Evolutionary conservation across 2,329 filamentous ascomycete genomes (phyloP).

Genomic region (Colletotrichum cordylinicola): DNA sequence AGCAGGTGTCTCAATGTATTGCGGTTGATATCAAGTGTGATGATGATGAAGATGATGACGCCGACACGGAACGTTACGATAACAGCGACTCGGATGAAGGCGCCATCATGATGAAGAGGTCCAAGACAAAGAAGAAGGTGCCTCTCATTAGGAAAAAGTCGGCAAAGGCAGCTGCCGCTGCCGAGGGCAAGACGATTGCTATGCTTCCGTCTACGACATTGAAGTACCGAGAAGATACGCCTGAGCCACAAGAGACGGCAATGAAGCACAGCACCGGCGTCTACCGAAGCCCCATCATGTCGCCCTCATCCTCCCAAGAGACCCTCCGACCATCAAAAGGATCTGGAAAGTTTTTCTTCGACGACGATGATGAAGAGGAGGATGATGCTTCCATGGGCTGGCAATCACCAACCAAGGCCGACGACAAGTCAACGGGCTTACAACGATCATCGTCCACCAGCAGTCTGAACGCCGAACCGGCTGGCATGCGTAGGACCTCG

Average conservation of each 20-base stretch:
- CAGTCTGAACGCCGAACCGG: conserved; percentile 56
- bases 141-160: conserved; percentile 53
- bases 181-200: conserved; percentile 84
- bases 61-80: conserved; percentile 39
- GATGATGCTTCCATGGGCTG: conserved; percentile 40
- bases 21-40: conserved; percentile 87
- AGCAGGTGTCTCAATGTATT: conserved; percentile 95
- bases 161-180: conserved; percentile 49
- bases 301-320: conserved; percentile 82
- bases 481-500: conserved; percentile 76
- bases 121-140: conserved; percentile 61
- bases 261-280: conserved; percentile 63
- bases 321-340: conserved; percentile 76
- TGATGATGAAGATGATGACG: conserved; percentile 73
- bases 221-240: conserved; percentile 82
- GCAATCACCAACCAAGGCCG: conserved; percentile 24
- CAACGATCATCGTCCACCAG: conserved; percentile 54
- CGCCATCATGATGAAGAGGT: conserved; percentile 81
- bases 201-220: conserved; percentile 87
- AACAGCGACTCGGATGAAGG: conserved; percentile 78
- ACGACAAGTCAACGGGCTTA: conserved; percentile 35
- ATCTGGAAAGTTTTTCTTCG: conserved; percentile 67
- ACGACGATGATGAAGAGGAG: conserved; percentile 65
- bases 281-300: conserved; percentile 59
- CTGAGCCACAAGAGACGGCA: conserved; percentile 66